phyloP scores from a whole-genome alignment of 1,139 yeast species.

The Debaryomyces subglobosus region DNA sequence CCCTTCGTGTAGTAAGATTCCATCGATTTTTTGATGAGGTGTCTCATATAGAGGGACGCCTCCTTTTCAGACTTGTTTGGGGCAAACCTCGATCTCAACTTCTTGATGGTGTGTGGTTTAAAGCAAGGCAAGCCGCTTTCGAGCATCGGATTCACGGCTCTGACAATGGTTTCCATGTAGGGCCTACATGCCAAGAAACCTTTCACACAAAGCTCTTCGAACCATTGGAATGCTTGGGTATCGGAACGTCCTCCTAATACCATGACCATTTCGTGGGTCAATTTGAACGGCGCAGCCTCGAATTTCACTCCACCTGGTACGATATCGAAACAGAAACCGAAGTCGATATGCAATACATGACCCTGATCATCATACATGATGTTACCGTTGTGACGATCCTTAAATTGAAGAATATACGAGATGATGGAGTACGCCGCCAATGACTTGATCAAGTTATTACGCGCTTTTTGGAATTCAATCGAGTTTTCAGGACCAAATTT shows the following conservation, averaged over 20 bases:
- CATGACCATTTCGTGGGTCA: conserved; percentile 93
- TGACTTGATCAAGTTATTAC: conserved; percentile 90
- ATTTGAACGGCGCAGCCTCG: conserved; percentile 96
- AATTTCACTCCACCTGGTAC: conserved; percentile 99
- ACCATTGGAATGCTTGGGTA: conserved; percentile 91
- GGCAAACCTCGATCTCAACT: conserved; percentile 76
- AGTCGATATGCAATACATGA: conserved; percentile 92
- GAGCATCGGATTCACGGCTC: conserved; percentile 89
- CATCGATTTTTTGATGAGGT: conserved; percentile 76
- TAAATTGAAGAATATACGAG: conserved; percentile 88
- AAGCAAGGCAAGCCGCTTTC: conserved; percentile 96
- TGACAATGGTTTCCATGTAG: conserved; percentile 82
- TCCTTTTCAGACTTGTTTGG: conserved; percentile 82
- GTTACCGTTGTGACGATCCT: conserved; percentile 98
- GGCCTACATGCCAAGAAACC: conserved; percentile 91
- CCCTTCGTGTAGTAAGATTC: conserved; percentile 92
- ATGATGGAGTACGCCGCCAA: conserved; percentile 96
- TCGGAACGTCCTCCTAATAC: conserved; percentile 88
- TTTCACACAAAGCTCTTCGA: conserved; percentile 92
- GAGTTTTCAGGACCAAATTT: conserved; percentile 94
- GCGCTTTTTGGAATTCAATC: conserved; percentile 85
- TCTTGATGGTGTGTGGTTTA: conserved; percentile 80
- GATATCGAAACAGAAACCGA: conserved; percentile 97
- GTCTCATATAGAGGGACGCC: conserved; percentile 77
- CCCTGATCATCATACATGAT: conserved; percentile 98